Percentiles rank a stretch among this genome's conserved stretches.
phyloP scores from a whole-genome alignment of 345 rosid species.

The Melaleuca quinquenervia region DNA sequence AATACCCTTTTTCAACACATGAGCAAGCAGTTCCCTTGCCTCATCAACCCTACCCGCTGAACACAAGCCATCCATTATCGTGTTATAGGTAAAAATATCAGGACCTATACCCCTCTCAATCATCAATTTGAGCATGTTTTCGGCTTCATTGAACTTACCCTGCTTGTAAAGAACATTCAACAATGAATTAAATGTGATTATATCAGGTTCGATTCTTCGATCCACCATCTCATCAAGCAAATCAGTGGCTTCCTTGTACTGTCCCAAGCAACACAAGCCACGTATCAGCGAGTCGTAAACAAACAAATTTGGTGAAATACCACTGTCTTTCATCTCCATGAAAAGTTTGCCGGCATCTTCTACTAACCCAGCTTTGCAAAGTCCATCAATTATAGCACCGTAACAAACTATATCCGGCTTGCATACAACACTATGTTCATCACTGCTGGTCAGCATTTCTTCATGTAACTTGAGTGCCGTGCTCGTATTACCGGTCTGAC shows the following conservation, averaged over 20 bases:
- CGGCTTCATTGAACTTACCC: constrained; percentile 7
- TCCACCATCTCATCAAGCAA: constrained; percentile 12
- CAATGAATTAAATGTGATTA: constrained; percentile 1
- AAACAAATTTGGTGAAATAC: constrained; percentile 10
- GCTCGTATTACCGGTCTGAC: constrained; percentile 3
- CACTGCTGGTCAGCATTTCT: not conserved
- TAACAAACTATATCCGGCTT: constrained; percentile 6
- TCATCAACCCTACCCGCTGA: constrained; percentile 1
- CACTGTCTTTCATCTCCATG: constrained; percentile 11
- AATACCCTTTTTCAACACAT: not conserved
- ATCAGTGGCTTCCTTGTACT: constrained; percentile 5
- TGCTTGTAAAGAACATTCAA: constrained; percentile 2
- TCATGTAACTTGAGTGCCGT: constrained; percentile 8
- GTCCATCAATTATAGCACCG: constrained; percentile 11
- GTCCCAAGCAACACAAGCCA: constrained; percentile 8
- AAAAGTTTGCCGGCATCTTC: constrained; percentile 18
- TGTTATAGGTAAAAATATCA: not conserved
- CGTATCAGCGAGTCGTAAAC: constrained; percentile 3
- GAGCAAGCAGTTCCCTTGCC: constrained; percentile 1
- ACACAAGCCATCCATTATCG: constrained; percentile 7
- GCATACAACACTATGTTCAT: not conserved
- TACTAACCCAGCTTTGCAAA: constrained; percentile 10
- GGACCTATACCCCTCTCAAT: constrained; percentile 3
- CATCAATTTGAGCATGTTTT: constrained; percentile 2
- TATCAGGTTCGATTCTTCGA: constrained; percentile 1